Evolutionary conservation across 192 early-diverging fungal genomes (phyloP).

Genomic region (Dimargaris cristalligena): DNA sequence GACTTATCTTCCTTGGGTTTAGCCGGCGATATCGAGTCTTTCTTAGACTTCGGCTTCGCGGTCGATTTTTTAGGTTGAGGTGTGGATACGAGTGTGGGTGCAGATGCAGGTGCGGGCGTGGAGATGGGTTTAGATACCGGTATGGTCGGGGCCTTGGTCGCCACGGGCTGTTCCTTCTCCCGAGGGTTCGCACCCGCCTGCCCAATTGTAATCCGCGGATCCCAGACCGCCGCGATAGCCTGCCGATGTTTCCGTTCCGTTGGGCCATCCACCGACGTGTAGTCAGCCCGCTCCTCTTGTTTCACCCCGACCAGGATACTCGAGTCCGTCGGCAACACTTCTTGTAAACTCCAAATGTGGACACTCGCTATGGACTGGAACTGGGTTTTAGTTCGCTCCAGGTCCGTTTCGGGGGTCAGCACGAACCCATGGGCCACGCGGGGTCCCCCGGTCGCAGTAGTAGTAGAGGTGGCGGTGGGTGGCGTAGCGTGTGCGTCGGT

Average conservation of each 20-base stretch:
- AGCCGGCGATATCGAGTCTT: no score
- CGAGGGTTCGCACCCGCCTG: no score
- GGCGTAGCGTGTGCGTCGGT: neutral
- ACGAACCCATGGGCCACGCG: neutral
- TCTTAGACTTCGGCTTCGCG: no score
- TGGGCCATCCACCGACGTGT: neutral
- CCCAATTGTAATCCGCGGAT: neutral
- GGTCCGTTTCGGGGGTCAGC: neutral
- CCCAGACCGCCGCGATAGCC: neutral
- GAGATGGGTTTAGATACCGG: no score
- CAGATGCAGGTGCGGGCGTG: no score
- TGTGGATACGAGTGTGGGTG: no score
- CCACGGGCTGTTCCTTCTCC: no score
- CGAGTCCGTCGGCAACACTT: neutral
- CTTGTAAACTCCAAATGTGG: slow-evolving; percentile 2
- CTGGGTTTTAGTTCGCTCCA: neutral
- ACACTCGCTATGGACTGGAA: neutral
- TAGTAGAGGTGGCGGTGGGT: neutral
- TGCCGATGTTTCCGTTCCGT: neutral
- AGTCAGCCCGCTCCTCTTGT: neutral
- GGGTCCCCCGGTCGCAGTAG: neutral
- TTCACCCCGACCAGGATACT: neutral
- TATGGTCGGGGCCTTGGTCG: no score
- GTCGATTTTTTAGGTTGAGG: no score
- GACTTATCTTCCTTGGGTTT: no score